Conservation (phyloP, 495 filamentous ascomycete genomes). For the Letharia columbiana region DNA sequence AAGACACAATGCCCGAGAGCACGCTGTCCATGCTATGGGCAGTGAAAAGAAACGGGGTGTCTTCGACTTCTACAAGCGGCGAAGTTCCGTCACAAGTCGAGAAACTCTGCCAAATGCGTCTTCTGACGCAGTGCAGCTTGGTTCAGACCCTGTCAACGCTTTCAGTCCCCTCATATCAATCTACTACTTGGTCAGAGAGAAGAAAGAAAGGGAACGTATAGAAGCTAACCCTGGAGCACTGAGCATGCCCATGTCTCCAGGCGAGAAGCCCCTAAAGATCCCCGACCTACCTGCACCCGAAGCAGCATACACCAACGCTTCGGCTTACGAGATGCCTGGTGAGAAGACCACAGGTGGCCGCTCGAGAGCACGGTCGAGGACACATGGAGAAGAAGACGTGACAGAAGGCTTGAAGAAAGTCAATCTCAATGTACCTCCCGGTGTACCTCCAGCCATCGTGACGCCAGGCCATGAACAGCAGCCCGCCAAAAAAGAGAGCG, state of each 20-base stretch:
- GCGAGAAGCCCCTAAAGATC: constrained; percentile 54
- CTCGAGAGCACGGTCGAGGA: constrained; percentile 75
- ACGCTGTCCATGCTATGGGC: constrained; percentile 52
- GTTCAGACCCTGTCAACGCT: constrained; percentile 84
- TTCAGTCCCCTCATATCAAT: constrained; percentile 89
- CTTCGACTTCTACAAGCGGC: constrained; percentile 95
- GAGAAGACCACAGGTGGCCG: constrained; percentile 71
- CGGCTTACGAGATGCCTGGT: constrained; percentile 71
- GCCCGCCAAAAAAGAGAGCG: constrained; percentile 72
- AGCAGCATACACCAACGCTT: constrained; percentile 84
- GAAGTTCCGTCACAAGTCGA: constrained; percentile 76
- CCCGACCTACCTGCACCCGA: constrained; percentile 73
- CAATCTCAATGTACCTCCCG: constrained; percentile 46
- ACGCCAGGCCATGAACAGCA: constrained; percentile 48
- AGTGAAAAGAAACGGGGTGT: constrained; percentile 79
- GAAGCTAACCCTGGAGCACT: constrained; percentile 56
- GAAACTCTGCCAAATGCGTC: constrained; percentile 86
- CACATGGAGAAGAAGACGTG: constrained; percentile 92
- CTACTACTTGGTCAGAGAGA: constrained; percentile 93
- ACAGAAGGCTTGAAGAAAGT: constrained; percentile 65
- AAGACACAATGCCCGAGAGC: constrained; percentile 56
- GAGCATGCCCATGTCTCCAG: constrained; percentile 45
- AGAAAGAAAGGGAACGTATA: constrained; percentile 69
- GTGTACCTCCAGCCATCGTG: constrained; percentile 47
- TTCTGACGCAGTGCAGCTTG: constrained; percentile 70